Evolutionary conservation across 306 rosid genomes (phyloP), one percentile per base, ranked within the genome.

Genomic region (Hippophae rhamnoides): DNA sequence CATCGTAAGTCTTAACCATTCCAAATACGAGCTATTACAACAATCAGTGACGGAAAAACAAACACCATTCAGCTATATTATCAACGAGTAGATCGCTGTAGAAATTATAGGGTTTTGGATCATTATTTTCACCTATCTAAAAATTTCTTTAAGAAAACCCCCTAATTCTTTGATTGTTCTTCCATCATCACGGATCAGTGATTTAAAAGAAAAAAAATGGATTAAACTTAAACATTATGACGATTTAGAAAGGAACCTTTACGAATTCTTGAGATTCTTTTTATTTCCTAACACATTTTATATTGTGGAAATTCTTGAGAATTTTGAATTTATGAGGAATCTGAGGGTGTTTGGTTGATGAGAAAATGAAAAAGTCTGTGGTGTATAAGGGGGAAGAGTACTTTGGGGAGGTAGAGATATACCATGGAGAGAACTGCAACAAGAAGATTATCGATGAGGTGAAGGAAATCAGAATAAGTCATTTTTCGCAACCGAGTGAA

Each of bases 401-500:
- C 72, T 82, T 93, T 78, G 99, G 99, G 56, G 97, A 88, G 67
- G 95, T 93, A 52, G 97, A 85, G 64, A 67, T 88, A 60, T 88
- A 74, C 80, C 89, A 87, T 58, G 86, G 64, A 77, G 84, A 78
- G 74, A 79, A 80, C 83, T 76, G 58, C 69, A 56, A 73, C 63
- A 61, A 71, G 47, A 64, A 44, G 54, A n/a, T 67, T 57, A 48
- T 77, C 66, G 79, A 84, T 72, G 81, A 78, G 65, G 58, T 81
- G 94, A 86, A 77, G 89, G 97, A 86, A 78, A 86, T 93, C 94
- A 82, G 90, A 79, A 78, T 93, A 76, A 84, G 68, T 73, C 86
- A 86, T 56, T 88, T 85, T 63, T 84, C 99, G 38, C 96, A 78
- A 80, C 72, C 96, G 52, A 93, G 99, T 84, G 99, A 93, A 85